Conservation (phyloP, 371 early-diverging fungal species). For the Rhizopus microsporus region DNA sequence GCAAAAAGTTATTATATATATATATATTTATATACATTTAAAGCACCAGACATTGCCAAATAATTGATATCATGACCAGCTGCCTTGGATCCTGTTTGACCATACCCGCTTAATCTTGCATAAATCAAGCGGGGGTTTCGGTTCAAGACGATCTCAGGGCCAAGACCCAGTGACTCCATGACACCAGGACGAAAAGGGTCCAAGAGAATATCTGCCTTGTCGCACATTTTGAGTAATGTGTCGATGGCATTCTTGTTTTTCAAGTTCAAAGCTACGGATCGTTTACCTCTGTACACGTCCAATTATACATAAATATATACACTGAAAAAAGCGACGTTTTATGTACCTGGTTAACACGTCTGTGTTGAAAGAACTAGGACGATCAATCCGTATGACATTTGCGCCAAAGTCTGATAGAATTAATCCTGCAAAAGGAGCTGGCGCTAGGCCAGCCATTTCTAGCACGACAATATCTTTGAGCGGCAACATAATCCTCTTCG, state of each 20-base stretch:
- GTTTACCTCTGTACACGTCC: constrained; percentile 54
- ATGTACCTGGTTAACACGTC: constrained; percentile 59
- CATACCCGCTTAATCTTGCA: constrained; percentile 75
- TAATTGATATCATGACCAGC: constrained; percentile 86
- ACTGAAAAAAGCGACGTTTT: background rate
- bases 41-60: constrained; percentile 67
- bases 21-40: constrained; percentile 42
- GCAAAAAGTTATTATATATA: background rate
- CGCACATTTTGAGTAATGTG: constrained; percentile 45
- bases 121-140: constrained; percentile 63
- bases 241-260: constrained; percentile 55
- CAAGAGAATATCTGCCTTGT: constrained; percentile 67
- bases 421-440: constrained; percentile 74
- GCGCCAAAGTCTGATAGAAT: constrained; percentile 79
- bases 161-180: constrained; percentile 70
- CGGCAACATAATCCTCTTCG: constrained; percentile 24
- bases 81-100: constrained; percentile 57
- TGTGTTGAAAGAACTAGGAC: constrained; percentile 34
- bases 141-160: constrained; percentile 60
- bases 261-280: constrained; percentile 69
- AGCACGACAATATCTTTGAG: constrained; percentile 61
- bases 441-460: constrained; percentile 79
- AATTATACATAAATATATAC: too few relatives aligned
- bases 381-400: constrained; percentile 72
- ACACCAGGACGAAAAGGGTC: constrained; percentile 83